These are phyloP conservation scores for Carex cristatella DNA, from an alignment of 176 grass and related monocot species.

Conservation along the genomic window DNA sequence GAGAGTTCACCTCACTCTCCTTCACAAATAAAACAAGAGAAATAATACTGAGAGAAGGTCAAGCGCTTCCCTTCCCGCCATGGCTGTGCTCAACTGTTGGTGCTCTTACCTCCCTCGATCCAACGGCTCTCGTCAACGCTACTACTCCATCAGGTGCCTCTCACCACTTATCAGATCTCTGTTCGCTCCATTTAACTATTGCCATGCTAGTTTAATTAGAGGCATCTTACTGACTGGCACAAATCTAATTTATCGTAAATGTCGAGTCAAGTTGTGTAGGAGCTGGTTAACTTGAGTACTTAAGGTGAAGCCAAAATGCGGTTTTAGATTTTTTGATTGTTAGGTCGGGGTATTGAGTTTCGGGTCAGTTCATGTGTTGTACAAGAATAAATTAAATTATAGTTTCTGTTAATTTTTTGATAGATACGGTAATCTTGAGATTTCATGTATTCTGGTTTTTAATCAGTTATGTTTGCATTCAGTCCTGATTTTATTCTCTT, in stretches of 20 bases:
- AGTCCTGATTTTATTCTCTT: not conserved
- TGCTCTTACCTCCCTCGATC: not conserved
- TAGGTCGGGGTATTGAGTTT: not conserved
- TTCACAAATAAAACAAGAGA: constrained; percentile 4
- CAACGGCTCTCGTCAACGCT: not conserved
- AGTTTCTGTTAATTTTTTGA: not conserved
- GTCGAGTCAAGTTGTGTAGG: not conserved
- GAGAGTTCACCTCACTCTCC: not conserved
- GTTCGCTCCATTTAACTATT: not conserved
- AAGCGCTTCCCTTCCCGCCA: constrained; percentile 16
- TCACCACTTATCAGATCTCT: not conserved
- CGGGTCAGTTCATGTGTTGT: not conserved
- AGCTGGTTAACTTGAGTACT: not conserved
- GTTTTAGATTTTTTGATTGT: not conserved
- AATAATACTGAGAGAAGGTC: not conserved
- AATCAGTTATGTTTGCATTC: not conserved
- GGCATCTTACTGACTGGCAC: not conserved
- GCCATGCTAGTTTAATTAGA: not conserved
- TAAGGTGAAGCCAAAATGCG: not conserved
- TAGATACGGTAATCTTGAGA: not conserved
- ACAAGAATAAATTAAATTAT: not conserved
- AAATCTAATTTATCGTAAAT: not conserved
- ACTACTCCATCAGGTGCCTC: not conserved
- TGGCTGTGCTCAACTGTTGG: constrained; percentile 20
- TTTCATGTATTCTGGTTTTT: not conserved